These are phyloP conservation scores for Macrophomina phaseolina DNA, from an alignment of 2,329 filamentous ascomycete genomes.

Conservation along the genomic window DNA sequence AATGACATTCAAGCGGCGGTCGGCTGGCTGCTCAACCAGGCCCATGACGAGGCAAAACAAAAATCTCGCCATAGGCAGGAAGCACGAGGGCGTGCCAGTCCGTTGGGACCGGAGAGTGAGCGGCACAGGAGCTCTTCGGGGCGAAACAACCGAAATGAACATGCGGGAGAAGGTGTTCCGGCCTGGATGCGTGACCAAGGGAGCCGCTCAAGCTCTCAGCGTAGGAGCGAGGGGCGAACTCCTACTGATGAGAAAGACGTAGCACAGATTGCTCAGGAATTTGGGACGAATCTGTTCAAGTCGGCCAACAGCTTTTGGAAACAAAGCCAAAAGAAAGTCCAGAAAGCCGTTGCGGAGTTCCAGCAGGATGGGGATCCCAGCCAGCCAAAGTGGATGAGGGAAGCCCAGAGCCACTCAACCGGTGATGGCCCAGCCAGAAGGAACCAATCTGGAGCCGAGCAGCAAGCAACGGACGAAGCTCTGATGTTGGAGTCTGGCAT, in stretches of 20 bases:
- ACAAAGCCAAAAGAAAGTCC: constrained; percentile 87
- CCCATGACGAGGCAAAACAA: constrained; percentile 80
- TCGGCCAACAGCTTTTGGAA: constrained; percentile 97
- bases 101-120: constrained; percentile 28
- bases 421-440: constrained; percentile 29
- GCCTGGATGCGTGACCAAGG: constrained; percentile 69
- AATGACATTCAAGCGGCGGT: constrained; percentile 87
- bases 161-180: constrained; percentile 44
- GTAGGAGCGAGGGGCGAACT: constrained; percentile 60
- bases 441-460: constrained; percentile 17
- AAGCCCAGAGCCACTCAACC: constrained; percentile 56
- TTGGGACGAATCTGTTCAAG: constrained; percentile 86
- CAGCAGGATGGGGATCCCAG: constrained; percentile 72
- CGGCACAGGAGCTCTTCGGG: constrained; percentile 36
- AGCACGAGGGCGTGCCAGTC: constrained; percentile 35
- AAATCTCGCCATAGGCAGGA: constrained; percentile 57
- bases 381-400: constrained; percentile 96
- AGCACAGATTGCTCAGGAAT: constrained; percentile 77
- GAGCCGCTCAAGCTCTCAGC: constrained; percentile 54
- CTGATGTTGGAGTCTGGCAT: constrained; percentile 76
- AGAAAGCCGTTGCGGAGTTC: constrained; percentile 90
- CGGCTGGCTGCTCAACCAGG: constrained; percentile 87
- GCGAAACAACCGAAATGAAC: constrained; percentile 31
- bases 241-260: constrained; percentile 72
- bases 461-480: constrained; percentile 61